Base-by-base conservation (phyloP, 2,329 filamentous ascomycete genomes). In the Colletotrichum graminicola region DNA sequence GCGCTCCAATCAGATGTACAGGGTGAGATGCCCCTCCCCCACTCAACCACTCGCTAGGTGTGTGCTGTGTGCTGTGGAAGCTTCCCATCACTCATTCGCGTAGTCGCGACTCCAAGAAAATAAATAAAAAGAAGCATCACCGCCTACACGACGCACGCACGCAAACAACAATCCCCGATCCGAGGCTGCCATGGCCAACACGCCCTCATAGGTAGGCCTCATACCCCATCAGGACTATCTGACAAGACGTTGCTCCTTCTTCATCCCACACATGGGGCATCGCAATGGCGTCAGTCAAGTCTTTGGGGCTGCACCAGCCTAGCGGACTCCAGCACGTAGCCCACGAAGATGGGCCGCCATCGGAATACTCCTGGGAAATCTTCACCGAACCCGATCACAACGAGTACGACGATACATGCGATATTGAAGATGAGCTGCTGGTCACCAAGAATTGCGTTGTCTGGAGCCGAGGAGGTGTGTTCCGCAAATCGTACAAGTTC, bases 231-330 rank as follows among this genome's bases (percentile, higher is more conserved):
- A 41, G 29, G 26, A 34, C 41, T 6, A 16, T 43, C 45, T 60
- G 62, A 61, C n/a, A 11, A 59, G 47, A 26, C 56, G 16, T 66
- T 54, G 52, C 23, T 41, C 21, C 18, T n/a, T 34, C 32, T 26
- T 62, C 14, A n/a, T n/a, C 21, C 43, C 60, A 54, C 69, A 66
- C 65, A 64, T 69, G 69, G 60, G 66, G 59, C 47, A 61, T 67
- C 41, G 32, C 59, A 72, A 99, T 99, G 97, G 95, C 95, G 76
- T 91, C 93, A 79, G 90, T 98, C 83, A 93, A 90, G 81, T 98
- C 95, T 75, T 89, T 98, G 78, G 96, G 96, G 81, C 87, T 97
- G 78, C 95, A 98, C 85, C 91, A 93, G 83, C 95, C 97, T 72
- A 90, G 93, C 73, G 94, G 92, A 74, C 87, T 98, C 74, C 90